Evolutionary conservation across 2,329 filamentous ascomycete species (phyloP), one percentile per base, ranked within the genome.

Genomic region (Whalleya microplaca): DNA sequence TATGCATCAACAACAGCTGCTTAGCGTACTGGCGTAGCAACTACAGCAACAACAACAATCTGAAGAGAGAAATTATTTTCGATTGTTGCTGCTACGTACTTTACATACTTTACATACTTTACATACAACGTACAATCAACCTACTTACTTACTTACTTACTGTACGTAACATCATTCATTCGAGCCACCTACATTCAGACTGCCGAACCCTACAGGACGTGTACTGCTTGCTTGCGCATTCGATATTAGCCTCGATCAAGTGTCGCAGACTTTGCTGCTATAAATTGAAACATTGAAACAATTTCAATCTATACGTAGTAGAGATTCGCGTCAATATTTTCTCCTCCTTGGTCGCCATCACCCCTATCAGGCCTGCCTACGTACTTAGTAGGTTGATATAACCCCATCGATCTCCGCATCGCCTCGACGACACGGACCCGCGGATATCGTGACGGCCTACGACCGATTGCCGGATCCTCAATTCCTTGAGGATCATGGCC

Each of bases 401-500:
- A 5, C 42, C n/a, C n/a, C 19, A n/a, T 23, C 14, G 10, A 41
- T 37, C 53, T 51, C 42, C 53, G 41, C 43, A 20, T 27, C 27
- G 16, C 14, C 41, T 44, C 51, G 53, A 45, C 48, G 23, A 45
- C 46, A 27, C 44, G 48, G 40, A 55, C 45, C 50, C 23, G 44
- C 56, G 45, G 56, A 58, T 62, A 61, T 59, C 61, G 53, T 44
- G 18, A 49, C 48, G 48, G 37, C 21, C 21, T 44, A 51, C 45
- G 37, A 54, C 53, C 21, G 40, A 48, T 41, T 56, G 61, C 65
- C 64, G 57, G 64, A 64, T 66, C 66, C 67, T 66, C 66, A 45
- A 56, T 55, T 51, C 45, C n/a, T 50, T 48, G 63, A 41, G 57
- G 62, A 65, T 64, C 60, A 77, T 85, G 82, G 79, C 80, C 66